Percentiles rank a stretch among this genome's conserved stretches.
Evolutionary conservation across 2,329 filamentous ascomycete species (phyloP).

Genomic region (Epichloe uncinata): DNA sequence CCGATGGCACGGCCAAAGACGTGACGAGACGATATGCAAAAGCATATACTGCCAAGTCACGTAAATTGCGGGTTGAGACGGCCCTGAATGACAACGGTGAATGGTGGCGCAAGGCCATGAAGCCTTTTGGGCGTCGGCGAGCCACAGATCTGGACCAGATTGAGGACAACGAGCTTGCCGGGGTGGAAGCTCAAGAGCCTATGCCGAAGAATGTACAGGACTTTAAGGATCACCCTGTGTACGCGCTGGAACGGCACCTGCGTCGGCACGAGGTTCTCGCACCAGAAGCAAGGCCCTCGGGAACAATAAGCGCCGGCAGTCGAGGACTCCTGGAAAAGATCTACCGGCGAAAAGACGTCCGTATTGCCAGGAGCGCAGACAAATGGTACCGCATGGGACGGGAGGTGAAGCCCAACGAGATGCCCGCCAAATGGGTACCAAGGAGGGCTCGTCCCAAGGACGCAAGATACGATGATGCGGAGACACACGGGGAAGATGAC

Average conservation of each 20-base stretch:
- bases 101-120: slow-evolving; percentile 43
- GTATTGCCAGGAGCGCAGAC: slow-evolving; percentile 62
- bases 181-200: slow-evolving; percentile 59
- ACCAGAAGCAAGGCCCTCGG: slow-evolving; percentile 55
- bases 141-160: slow-evolving; percentile 62
- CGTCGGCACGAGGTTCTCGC: slow-evolving; percentile 71
- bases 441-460: slow-evolving; percentile 27
- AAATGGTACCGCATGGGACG: slow-evolving; percentile 86
- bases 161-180: slow-evolving; percentile 64
- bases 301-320: slow-evolving; percentile 60
- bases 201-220: slow-evolving; percentile 80
- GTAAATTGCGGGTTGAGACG: slow-evolving; percentile 63
- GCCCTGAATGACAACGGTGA: slow-evolving; percentile 31
- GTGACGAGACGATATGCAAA: slow-evolving; percentile 82
- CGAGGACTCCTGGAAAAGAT: slow-evolving; percentile 57
- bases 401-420: slow-evolving; percentile 63
- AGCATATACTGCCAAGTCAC: slow-evolving; percentile 81
- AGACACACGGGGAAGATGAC: slow-evolving; percentile 15
- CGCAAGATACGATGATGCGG: slow-evolving; percentile 14
- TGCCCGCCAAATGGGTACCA: slow-evolving; percentile 64
- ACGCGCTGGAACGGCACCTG: slow-evolving; percentile 75
- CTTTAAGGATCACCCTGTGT: slow-evolving; percentile 75
- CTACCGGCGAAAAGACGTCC: slow-evolving; percentile 71
- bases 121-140: slow-evolving; percentile 28
- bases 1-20: slow-evolving; percentile 64